A percentile compares a stretch with the other conserved stretches of the same genome.
phyloP scores from a whole-genome alignment of 2,329 filamentous ascomycete genomes.

The Conoideocrella luteorostrata region DNA sequence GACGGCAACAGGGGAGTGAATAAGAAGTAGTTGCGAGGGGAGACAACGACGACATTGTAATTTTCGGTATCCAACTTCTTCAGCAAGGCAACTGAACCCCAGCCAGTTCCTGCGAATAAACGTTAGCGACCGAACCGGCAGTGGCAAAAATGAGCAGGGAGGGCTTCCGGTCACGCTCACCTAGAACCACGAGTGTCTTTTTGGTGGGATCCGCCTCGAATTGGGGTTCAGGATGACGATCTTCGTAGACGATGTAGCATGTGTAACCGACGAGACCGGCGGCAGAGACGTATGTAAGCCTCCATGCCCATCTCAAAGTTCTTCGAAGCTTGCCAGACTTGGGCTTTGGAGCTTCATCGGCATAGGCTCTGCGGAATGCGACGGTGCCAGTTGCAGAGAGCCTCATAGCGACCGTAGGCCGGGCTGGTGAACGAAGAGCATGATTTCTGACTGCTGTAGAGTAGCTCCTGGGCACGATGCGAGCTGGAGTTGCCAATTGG shows the following conservation, averaged over 20 bases:
- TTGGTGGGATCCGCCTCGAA: constrained; percentile 73
- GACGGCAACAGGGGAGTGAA: constrained; percentile 97
- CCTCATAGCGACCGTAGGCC: constrained; percentile 27
- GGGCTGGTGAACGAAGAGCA: constrained; percentile 15
- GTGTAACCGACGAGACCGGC: constrained; percentile 65
- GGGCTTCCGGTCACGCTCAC: constrained; percentile 46
- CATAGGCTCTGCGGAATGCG: constrained; percentile 40
- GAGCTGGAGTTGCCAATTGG: constrained; percentile 22
- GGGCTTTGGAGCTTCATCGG: constrained; percentile 43
- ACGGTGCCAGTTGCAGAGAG: constrained; percentile 30
- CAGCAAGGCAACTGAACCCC: constrained; percentile 89
- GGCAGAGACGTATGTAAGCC: constrained; percentile 69
- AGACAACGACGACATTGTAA: constrained; percentile 98
- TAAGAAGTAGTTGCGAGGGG: constrained; percentile 98
- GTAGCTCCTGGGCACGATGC: constrained; percentile 26
- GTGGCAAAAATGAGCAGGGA: neutral
- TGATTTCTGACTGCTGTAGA: constrained; percentile 25
- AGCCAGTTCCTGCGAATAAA: constrained; percentile 72
- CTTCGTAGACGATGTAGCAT: constrained; percentile 74
- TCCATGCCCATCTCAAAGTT: constrained; percentile 74
- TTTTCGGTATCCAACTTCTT: constrained; percentile 99
- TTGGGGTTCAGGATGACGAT: constrained; percentile 78
- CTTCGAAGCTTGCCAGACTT: constrained; percentile 56
- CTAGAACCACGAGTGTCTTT: constrained; percentile 95
- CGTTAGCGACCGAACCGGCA: constrained; percentile 3